A percentile compares a stretch with the other conserved stretches of the same genome.
These are phyloP conservation scores for Citrus australasica DNA, from an alignment of 345 rosid genomes.

Conservation along the genomic window DNA sequence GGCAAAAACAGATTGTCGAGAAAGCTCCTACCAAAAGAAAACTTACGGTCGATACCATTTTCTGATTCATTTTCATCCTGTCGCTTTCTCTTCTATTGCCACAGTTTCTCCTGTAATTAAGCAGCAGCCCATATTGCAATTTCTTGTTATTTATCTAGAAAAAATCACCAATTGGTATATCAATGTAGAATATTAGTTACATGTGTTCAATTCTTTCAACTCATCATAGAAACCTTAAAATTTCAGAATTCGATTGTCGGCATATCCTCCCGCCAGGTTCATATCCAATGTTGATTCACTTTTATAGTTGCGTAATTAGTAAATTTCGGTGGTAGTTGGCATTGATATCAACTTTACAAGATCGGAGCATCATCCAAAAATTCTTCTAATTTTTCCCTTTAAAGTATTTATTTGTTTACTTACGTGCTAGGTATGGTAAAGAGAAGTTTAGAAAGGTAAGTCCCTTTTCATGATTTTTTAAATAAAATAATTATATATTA, in stretches of 20 bases:
- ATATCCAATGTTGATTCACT: no score
- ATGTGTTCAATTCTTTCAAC: constrained; percentile 2
- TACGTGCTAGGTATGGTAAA: no score
- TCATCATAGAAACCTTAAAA: not conserved
- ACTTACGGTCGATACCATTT: constrained; percentile 81
- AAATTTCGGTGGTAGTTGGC: no score
- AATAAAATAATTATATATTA: no score
- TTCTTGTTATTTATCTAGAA: not conserved
- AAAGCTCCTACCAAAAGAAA: constrained; percentile 74
- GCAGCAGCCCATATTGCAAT: not conserved
- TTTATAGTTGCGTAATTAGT: no score
- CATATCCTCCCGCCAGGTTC: no score
- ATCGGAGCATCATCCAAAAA: no score
- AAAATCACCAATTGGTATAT: not conserved
- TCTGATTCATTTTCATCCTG: constrained; percentile 33
- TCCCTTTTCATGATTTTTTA: no score
- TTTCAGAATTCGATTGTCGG: not conserved
- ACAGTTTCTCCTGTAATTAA: constrained; percentile 9
- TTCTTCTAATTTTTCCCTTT: no score
- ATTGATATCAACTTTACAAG: no score
- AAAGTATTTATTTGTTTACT: no score
- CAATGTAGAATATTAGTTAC: not conserved
- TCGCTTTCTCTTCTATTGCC: not conserved
- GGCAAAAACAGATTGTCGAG: constrained; percentile 73
- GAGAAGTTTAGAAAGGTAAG: no score